Evolutionary conservation across 768 basidiomycete genomes (phyloP), one percentile per base, ranked within the genome.

Genomic region (Amanita thiersii): DNA sequence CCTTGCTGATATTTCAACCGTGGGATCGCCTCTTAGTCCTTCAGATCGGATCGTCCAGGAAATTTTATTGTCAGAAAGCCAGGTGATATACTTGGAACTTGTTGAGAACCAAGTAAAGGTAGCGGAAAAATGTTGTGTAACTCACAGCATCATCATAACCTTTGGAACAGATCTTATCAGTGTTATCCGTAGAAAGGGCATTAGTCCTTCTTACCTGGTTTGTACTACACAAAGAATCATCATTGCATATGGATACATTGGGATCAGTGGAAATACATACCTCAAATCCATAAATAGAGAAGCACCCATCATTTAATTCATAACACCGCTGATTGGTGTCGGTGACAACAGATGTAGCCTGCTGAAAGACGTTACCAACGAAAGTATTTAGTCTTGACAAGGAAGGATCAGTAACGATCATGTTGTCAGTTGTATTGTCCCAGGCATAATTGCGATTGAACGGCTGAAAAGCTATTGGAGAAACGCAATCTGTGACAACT

Each of bases 271-370:
- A 21, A 39, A 47, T 21, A 52, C 66, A 19, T 44, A 71, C 74
- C 68, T 84, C 86, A 47, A 87, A 88, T 3, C 79, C 90, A 50
- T 89, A 89, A 5, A 77, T 56, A 3, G 80, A 71, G 56, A 70
- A 87, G 52, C 86, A 87, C 3, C 56, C 58, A 8, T 61, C 66
- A 30, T 56, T 65, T 14, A 60, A 49, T 57, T 79, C 75, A 57
- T 92, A 92, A 57, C 86, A 88, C 23, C 56, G 39, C 54, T 76
- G 75, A 54, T 87, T 65, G 1, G 85, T 88, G 18, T 63, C 60
- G 2, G 80, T 79, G 10, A 90, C 65, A 14, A 75, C 80, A 4
- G 84, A 87, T 4, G 82, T 78, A 12, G 86, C 81, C 59, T 91
- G 81, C 55, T 92, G 89, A 31, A 70, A 71, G 12, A 70, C 66